phyloP scores from a whole-genome alignment of 129 eudicot species.

The Chrysanthemum seticuspe region DNA sequence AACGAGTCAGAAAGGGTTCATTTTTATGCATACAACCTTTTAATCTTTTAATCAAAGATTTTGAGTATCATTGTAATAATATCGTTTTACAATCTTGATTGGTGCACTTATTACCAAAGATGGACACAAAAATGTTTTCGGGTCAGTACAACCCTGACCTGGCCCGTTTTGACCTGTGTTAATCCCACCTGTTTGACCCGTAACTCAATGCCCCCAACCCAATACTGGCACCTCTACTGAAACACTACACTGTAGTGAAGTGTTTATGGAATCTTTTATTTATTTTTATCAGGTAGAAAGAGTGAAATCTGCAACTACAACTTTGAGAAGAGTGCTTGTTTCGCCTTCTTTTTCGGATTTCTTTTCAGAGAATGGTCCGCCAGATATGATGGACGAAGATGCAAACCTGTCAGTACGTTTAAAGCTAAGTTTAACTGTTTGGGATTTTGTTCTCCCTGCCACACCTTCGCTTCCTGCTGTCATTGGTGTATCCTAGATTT shows the following conservation, averaged over 20 bases:
- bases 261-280: constrained; percentile 16
- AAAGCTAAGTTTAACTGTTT: constrained; percentile 76
- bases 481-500: constrained; percentile 84
- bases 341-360: constrained; percentile 83
- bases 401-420: constrained; percentile 71
- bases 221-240: not conserved
- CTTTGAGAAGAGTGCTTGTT: constrained; percentile 70
- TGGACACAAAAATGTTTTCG: not conserved
- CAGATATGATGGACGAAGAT: constrained; percentile 98
- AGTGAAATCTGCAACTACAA: constrained; percentile 71
- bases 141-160: not conserved
- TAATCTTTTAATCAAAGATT: not conserved
- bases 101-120: not conserved
- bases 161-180: not conserved
- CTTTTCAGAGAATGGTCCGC: constrained; percentile 58
- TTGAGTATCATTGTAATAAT: not conserved
- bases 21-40: constrained; percentile 2
- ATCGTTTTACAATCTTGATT: not conserved
- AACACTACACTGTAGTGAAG: constrained; percentile 11
- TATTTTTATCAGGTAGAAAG: constrained; percentile 59
- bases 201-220: not conserved
- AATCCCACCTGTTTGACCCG: no score
- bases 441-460: constrained; percentile 84
- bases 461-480: constrained; percentile 99
- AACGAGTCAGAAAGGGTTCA: not conserved